phyloP scores from a whole-genome alignment of 176 grass and related monocot species.

The Leersia perrieri region DNA sequence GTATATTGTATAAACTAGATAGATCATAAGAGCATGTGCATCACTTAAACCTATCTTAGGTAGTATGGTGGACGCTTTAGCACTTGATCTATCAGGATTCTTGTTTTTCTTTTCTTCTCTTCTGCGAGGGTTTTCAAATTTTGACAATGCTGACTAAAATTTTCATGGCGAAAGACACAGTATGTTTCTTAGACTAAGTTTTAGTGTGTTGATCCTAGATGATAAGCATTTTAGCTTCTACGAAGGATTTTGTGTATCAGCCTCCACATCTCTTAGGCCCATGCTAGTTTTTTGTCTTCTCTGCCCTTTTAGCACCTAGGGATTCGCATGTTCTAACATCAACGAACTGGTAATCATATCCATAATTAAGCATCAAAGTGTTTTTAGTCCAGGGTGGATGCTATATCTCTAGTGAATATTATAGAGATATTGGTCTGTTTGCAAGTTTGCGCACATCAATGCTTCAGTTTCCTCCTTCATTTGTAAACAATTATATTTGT shows the following conservation, averaged over 20 bases:
- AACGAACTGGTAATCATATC: neutral
- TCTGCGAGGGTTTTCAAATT: neutral
- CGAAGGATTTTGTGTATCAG: no score
- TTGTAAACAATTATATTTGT: neutral
- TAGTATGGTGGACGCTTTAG: neutral
- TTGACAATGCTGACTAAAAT: neutral
- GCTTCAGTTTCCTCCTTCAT: neutral
- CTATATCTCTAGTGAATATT: no score
- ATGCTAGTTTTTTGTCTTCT: neutral
- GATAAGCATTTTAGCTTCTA: neutral
- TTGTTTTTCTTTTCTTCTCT: neutral
- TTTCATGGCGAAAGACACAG: neutral
- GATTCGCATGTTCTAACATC: neutral
- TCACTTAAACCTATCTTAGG: neutral
- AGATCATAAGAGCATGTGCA: neutral
- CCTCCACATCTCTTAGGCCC: neutral
- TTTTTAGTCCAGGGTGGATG: neutral
- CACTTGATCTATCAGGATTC: neutral
- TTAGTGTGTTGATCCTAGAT: neutral
- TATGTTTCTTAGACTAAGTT: neutral
- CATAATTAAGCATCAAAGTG: neutral
- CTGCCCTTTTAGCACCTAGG: neutral
- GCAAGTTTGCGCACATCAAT: neutral
- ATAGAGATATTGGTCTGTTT: neutral
- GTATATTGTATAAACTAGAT: neutral